Evolutionary conservation across 2,329 filamentous ascomycete species (phyloP), one percentile per base, ranked within the genome.

Genomic region (Lachnellula willkommii): DNA sequence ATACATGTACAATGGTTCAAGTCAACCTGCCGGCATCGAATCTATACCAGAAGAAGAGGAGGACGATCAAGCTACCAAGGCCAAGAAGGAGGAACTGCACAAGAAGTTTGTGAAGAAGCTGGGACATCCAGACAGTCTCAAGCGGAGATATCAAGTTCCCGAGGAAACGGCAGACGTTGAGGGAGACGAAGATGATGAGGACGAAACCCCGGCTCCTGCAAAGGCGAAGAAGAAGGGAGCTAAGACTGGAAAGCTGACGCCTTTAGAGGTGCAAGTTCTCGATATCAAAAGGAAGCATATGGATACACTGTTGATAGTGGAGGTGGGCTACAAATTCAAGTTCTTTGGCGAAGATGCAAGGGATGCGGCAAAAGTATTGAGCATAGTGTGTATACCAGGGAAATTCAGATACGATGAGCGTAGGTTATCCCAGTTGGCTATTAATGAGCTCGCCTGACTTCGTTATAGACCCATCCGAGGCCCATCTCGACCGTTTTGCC

Each of bases 281-380:
- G 92, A 95, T 17, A 95, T 99, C 71, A 99, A 99, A 74, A 81
- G 85, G 58, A 89, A 93, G 64, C 86, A 97, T 69, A 80, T 90
- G 75, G 94, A 97, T 69, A 94, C 93, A 0, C 67, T 99, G 20
- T 78, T 99, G 53, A 88, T 97, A 12, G 85, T 97, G 52, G 93
- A 99, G 70, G 94, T 97, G 8, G 94, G 94, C 50, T 99, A 99
- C 75, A 99, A 99, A 70, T 99, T 95, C 73, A 86, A 89, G 36
- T 96, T 99, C 75, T 96, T 96, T 68, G 94, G 94, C 11, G 93
- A 97, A 67, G 94, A 99, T 75, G 94, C 94, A 8, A 83, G 91
- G 52, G 82, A 84, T 53, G 94, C 93, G 4, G 89, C 92, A 12
- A 95, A 93, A 71, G 90, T 93, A 70, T 78, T 99, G 49, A 89